Conservation (phyloP, 2,329 filamentous ascomycete genomes). For the Xylariomycetidae sp. region DNA sequence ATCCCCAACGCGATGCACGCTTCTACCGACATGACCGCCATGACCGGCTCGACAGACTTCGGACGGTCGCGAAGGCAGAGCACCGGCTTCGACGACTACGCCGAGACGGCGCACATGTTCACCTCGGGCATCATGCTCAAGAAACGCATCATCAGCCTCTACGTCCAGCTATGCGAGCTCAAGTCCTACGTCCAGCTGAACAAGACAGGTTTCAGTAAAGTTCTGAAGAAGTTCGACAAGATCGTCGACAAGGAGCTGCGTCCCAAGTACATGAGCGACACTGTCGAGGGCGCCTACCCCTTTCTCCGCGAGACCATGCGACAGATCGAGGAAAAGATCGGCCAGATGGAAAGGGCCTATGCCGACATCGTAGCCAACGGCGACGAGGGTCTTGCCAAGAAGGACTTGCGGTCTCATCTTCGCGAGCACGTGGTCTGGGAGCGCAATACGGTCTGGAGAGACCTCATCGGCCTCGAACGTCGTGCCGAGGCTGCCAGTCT, state of each 20-base stretch:
- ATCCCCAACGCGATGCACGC: conserved; percentile 32
- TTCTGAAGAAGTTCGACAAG: conserved; percentile 98
- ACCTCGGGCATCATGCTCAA: conserved; percentile 79
- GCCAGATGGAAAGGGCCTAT: conserved; percentile 73
- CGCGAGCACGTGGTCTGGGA: conserved; percentile 99
- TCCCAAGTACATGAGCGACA: conserved; percentile 65
- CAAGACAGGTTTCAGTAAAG: conserved; percentile 92
- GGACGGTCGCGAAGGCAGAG: conserved; percentile 59
- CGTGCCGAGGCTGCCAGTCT: conserved; percentile 92
- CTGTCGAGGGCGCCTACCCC: conserved; percentile 74
- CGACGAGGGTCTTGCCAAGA: conserved; percentile 69
- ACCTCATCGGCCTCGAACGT: conserved; percentile 96
- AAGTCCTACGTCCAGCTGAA: conserved; percentile 96
- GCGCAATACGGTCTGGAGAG: conserved; percentile 96
- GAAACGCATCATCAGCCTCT: conserved; percentile 81
- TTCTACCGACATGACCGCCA: conserved; percentile 55
- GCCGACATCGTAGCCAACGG: conserved; percentile 77
- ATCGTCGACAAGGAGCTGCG: conserved; percentile 81
- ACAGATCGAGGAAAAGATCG: conserved; percentile 66
- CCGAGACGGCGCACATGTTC: conserved; percentile 65
- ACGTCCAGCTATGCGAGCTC: conserved; percentile 89
- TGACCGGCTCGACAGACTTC: conserved; percentile 60
- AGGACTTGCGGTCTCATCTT: conserved; percentile 84
- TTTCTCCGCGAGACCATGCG: conserved; percentile 72
- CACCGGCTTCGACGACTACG: conserved; percentile 69